phyloP scores from a whole-genome alignment of 2,329 filamentous ascomycete genomes.

The Sarocladiaceae sp. region DNA sequence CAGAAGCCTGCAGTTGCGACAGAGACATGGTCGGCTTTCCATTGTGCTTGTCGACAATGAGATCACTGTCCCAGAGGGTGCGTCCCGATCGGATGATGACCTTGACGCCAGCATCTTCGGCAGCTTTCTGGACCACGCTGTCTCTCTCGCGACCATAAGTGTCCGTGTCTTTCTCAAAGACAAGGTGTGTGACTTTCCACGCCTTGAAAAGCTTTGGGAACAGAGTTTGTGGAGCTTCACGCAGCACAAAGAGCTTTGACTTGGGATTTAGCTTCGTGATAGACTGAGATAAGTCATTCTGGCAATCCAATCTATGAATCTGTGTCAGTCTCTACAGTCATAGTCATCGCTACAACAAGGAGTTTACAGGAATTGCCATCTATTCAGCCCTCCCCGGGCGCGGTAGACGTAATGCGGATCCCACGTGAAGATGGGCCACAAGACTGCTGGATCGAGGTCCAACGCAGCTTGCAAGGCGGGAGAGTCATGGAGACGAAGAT shows the following conservation, averaged over 20 bases:
- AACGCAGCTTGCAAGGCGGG: constrained; percentile 67
- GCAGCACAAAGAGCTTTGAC: constrained; percentile 64
- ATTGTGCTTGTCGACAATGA: constrained; percentile 57
- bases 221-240: constrained; percentile 65
- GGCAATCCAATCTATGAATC: constrained; percentile 57
- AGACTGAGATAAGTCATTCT: constrained; percentile 60
- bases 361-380: constrained; percentile 64
- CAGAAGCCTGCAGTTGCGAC: constrained; percentile 57
- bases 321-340: constrained; percentile 6
- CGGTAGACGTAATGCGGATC: constrained; percentile 75
- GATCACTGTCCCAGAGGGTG: constrained; percentile 69
- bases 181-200: constrained; percentile 69
- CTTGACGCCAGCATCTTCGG: constrained; percentile 58
- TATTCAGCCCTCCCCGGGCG: constrained; percentile 62
- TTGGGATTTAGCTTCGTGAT: constrained; percentile 64
- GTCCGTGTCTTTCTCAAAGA: constrained; percentile 76
- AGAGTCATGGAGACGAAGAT: constrained; percentile 71
- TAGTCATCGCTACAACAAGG: not conserved
- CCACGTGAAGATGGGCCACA: constrained; percentile 77
- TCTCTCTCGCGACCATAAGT: constrained; percentile 63
- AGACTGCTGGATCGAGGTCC: constrained; percentile 58
- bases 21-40: constrained; percentile 72
- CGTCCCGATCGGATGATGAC: constrained; percentile 60
- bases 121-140: constrained; percentile 49
- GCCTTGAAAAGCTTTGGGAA: constrained; percentile 66